Conservation (phyloP, 345 rosid genomes). For the Luvunga scandens region DNA sequence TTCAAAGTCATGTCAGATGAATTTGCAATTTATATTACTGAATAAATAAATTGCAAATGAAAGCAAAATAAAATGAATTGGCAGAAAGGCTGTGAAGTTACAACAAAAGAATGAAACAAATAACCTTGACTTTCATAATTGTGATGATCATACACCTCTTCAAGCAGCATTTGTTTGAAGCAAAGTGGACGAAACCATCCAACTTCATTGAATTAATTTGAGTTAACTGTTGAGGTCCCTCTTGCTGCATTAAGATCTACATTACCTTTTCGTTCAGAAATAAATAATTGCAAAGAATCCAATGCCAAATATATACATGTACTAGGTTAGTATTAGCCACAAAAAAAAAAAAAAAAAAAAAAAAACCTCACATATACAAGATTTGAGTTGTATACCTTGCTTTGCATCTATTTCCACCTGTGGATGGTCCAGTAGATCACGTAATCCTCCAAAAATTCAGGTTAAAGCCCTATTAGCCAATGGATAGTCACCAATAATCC, state of each 20-base stretch:
- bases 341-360: neutral
- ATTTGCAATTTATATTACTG: neutral
- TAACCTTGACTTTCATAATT: neutral
- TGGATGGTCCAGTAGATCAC: neutral
- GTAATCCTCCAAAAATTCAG: neutral
- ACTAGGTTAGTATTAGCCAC: neutral
- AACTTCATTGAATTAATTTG: neutral
- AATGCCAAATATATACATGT: neutral
- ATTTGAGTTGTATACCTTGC: neutral
- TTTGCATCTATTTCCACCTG: neutral
- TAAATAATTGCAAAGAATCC: neutral
- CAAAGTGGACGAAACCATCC: neutral
- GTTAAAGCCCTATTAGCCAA: neutral
- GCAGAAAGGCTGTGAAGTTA: neutral
- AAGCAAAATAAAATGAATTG: neutral
- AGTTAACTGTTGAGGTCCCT: neutral
- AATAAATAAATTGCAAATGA: slow-evolving; percentile 1
- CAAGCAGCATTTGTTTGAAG: neutral
- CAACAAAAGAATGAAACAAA: neutral
- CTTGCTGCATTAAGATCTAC: neutral
- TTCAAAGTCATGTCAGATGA: neutral
- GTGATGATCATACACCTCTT: neutral
- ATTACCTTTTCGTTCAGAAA: neutral
- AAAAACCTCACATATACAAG: neutral
- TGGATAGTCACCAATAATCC: slow-evolving; percentile 57